Percentiles rank a stretch among this genome's conserved stretches.
Evolutionary conservation across 2,329 filamentous ascomycete species (phyloP).

Genomic region (Colletotrichum tofieldiae): DNA sequence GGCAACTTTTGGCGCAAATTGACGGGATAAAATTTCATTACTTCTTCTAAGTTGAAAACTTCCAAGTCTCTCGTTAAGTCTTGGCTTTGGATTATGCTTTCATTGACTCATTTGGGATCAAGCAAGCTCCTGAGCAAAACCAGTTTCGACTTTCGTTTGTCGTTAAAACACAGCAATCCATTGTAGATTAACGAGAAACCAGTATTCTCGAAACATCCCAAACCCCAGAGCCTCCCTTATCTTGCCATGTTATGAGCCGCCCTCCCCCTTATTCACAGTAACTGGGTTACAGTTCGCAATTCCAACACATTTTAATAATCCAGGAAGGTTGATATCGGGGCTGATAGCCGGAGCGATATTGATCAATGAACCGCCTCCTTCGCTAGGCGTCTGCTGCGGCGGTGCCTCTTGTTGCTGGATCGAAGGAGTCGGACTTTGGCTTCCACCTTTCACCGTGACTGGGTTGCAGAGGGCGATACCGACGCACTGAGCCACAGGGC

Average conservation of each 20-base stretch:
- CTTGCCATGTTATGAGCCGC: background rate
- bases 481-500: background rate
- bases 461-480: constrained; percentile 7
- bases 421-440: background rate
- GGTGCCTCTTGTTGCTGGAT: background rate
- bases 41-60: too few relatives aligned
- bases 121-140: background rate
- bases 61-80: background rate
- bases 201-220: background rate
- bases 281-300: constrained; percentile 6
- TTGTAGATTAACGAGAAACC: background rate
- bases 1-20: background rate
- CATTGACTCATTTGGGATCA: background rate
- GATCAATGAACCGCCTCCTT: background rate
- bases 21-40: background rate
- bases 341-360: constrained; percentile 4
- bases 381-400: background rate
- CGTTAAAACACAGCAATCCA: background rate
- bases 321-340: background rate
- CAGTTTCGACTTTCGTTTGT: background rate
- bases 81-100: background rate
- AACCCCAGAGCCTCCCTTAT: background rate
- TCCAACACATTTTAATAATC: background rate
- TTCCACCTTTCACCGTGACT: background rate
- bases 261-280: background rate